phyloP scores from a whole-genome alignment of 306 rosid genomes.

The Crataegus laevigata region DNA sequence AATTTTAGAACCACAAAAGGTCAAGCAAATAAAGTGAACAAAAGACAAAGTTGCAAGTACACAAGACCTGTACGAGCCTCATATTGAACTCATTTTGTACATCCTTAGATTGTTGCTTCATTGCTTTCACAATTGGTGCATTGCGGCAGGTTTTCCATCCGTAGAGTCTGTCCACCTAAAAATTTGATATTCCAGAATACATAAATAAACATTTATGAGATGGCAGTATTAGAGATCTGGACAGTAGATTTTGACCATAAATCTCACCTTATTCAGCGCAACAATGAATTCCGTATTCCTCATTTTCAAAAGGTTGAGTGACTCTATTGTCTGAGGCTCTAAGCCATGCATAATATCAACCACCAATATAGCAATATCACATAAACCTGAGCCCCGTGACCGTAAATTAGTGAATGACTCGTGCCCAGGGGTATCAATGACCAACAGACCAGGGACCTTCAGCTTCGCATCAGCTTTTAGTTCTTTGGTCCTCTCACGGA shows the following conservation, averaged over 20 bases:
- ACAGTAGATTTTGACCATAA: not conserved
- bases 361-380: constrained; percentile 94
- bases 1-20: constrained; percentile 3
- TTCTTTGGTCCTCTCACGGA: constrained; percentile 90
- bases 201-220: not conserved
- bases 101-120: constrained; percentile 83
- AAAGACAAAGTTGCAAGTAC: not conserved
- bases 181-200: constrained; percentile 8
- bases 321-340: constrained; percentile 92
- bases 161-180: constrained; percentile 86
- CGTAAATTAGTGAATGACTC: constrained; percentile 84
- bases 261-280: constrained; percentile 79
- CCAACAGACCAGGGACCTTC: constrained; percentile 83
- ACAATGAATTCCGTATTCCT: constrained; percentile 91
- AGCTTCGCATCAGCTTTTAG: constrained; percentile 92
- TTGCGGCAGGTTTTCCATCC: constrained; percentile 78
- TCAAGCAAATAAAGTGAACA: not conserved
- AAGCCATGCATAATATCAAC: constrained; percentile 98
- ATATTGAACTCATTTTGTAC: constrained; percentile 73
- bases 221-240: not conserved
- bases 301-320: constrained; percentile 83
- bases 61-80: constrained; percentile 70
- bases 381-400: constrained; percentile 91
- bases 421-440: constrained; percentile 97
- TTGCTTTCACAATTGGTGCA: constrained; percentile 70